Evolutionary conservation across 768 basidiomycete species (phyloP), one percentile per base, ranked within the genome.

Genomic region (Paxillus involutus): DNA sequence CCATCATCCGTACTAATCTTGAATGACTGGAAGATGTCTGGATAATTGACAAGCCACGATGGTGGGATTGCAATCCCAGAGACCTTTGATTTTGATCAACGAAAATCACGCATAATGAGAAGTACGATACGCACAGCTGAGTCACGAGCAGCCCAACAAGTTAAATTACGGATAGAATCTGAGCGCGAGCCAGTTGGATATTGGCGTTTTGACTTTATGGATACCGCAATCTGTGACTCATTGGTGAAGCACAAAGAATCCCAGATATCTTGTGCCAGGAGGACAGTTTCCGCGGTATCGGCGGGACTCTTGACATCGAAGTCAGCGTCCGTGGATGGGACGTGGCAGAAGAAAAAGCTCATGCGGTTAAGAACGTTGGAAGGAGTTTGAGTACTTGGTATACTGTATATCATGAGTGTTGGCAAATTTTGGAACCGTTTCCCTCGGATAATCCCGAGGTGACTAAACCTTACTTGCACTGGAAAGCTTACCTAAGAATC

Each of bases 31-130:
- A 80, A 79, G 42, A 79, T 65, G 47, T 66, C 61, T 41, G 60
- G 60, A 63, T 79, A 73, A 35, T 48, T 39, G 47, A 55, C 59
- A 17, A 71, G 57, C 81, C 79, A 83, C 37, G 65, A 51, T 2
- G 67, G 52, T 14, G 81, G 80, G 37, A 84, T 50, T 24, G 39
- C 52, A 19, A 73, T 61, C 49, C 59, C 71, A 29, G 69, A 63
- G 17, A 80, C 55, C 47, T 73, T 62, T 42, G 63, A 61, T 32
- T 10, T 40, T 55, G 58, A 71, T 79, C 49, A 52, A 57, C 50
- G 33, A 47, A 51, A 16, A 32, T 46, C 49, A 19, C 43, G 13
- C 32, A 32, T 3, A 41, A 29, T 21, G 17, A 8, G n/a, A 32
- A 32, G 30, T 16, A 21, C 9, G 42, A 52, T 42, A 60, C 72